These are phyloP conservation scores for Phaeosphaeria sp. DNA, from an alignment of 2,329 filamentous ascomycete genomes.

Conservation along the genomic window DNA sequence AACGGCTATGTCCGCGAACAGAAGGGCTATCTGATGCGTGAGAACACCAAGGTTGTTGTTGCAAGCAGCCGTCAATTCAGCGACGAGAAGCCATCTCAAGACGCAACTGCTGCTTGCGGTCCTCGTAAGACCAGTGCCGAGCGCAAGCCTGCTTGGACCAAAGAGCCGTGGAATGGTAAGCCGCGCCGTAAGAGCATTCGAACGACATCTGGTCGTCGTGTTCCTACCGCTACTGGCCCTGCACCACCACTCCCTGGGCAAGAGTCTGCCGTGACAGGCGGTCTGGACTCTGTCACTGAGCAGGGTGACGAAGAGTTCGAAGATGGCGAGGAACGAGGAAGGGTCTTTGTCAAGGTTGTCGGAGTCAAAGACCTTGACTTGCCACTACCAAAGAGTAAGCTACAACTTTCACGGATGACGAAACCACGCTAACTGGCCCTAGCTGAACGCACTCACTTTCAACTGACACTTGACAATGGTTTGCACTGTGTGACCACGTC, in stretches of 20 bases:
- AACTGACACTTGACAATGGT: conserved; percentile 96
- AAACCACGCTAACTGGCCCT: conserved; percentile 19
- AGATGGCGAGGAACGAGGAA: conserved; percentile 84
- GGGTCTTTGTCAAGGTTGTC: conserved; percentile 98
- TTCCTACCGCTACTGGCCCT: conserved; percentile 63
- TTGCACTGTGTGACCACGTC: conserved; percentile 97
- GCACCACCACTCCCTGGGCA: conserved; percentile 87
- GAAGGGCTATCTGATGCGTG: conserved; percentile 98
- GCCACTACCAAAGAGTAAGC: conserved; percentile 85
- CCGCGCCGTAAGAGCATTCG: conserved; percentile 70
- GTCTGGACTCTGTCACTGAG: conserved; percentile 71
- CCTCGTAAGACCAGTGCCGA: conserved; percentile 78
- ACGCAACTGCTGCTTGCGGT: conserved; percentile 58
- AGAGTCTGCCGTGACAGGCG: conserved; percentile 74
- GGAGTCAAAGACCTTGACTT: conserved; percentile 95
- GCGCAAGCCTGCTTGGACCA: conserved; percentile 81
- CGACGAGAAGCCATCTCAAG: conserved; percentile 66
- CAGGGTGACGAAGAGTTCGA: conserved; percentile 70
- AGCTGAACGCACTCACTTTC: conserved; percentile 94
- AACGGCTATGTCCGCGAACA: conserved; percentile 64
- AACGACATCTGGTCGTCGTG: conserved; percentile 64
- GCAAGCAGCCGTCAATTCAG: conserved; percentile 73
- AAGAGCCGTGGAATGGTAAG: conserved; percentile 94
- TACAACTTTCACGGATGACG: neutral
- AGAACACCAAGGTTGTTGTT: conserved; percentile 96